Conservation (phyloP, 2,329 filamentous ascomycete species). For the Knufia petricola region DNA sequence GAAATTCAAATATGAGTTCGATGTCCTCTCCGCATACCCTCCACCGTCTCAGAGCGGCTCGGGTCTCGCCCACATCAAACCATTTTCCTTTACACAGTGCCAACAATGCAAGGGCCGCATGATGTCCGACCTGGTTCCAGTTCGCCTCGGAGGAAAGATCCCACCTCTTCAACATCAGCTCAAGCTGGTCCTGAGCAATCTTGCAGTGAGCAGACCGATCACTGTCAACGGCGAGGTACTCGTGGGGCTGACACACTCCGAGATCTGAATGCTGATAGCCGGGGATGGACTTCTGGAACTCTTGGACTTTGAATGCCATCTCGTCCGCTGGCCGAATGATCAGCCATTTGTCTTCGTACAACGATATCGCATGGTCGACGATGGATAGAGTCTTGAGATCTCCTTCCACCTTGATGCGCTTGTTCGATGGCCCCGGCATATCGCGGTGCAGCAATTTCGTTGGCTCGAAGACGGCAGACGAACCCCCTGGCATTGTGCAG, state of each 20-base stretch:
- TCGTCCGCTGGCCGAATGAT: constrained; percentile 2
- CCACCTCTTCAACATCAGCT: constrained; percentile 3
- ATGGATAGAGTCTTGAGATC: constrained; percentile 2
- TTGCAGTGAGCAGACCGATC: constrained; percentile 1
- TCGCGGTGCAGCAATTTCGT: constrained; percentile 2
- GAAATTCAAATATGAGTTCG: constrained; percentile 2
- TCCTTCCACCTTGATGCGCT: constrained; percentile 2
- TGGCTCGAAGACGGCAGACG: constrained; percentile 2
- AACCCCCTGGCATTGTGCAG: constrained; percentile 1
- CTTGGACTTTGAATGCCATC: constrained; percentile 1
- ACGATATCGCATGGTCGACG: constrained; percentile 2
- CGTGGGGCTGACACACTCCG: constrained; percentile 3
- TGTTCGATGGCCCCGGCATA: constrained; percentile 1
- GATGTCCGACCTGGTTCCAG: constrained; percentile 3
- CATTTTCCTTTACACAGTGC: constrained; percentile 4
- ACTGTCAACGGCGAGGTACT: constrained; percentile 2
- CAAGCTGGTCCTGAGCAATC: constrained; percentile 3
- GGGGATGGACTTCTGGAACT: constrained; percentile 1
- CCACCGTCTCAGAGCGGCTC: constrained; percentile 1
- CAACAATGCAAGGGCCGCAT: constrained; percentile 3
- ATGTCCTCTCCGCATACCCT: constrained; percentile 3
- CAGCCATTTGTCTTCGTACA: constrained; percentile 3
- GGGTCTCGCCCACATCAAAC: background rate
- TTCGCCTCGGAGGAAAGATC: constrained; percentile 3
- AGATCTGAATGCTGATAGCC: constrained; percentile 3